A percentile compares a stretch with the other conserved stretches of the same genome.
Conservation (phyloP, 805 yeast species). For the Candida vartiovaarae region DNA sequence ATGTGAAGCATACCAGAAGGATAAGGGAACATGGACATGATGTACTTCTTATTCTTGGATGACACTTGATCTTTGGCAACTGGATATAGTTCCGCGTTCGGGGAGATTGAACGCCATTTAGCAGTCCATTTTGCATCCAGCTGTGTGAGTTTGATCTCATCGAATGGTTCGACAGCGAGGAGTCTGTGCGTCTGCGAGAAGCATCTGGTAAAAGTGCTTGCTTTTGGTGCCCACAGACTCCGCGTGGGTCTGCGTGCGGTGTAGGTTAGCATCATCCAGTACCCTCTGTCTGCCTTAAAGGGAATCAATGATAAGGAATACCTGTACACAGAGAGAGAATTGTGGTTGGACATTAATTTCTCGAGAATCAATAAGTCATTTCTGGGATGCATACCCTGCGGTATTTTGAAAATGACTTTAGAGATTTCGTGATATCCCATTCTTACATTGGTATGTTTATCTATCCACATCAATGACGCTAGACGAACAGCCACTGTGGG, state of each 20-base stretch:
- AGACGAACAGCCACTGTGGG: constrained; percentile 48
- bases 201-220: no score
- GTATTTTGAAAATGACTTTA: not conserved
- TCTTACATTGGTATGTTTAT: no score
- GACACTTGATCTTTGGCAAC: constrained; percentile 17
- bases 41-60: constrained; percentile 39
- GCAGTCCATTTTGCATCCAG: constrained; percentile 46
- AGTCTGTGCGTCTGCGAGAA: no score
- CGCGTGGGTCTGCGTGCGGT: not conserved
- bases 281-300: no score
- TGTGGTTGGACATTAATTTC: no score
- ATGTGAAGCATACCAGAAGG: constrained; percentile 91
- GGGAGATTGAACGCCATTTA: constrained; percentile 37
- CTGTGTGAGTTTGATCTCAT: constrained; percentile 9
- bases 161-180: not conserved
- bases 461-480: constrained; percentile 5
- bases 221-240: not conserved
- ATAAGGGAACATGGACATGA: constrained; percentile 89
- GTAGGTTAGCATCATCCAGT: no score
- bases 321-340: no score
- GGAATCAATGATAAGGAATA: no score
- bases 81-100: constrained; percentile 32
- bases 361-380: no score
- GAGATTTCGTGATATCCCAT: no score
- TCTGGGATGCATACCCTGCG: no score